Base-by-base conservation (phyloP, 208 protist species). In the Angomonas deanei region DNA sequence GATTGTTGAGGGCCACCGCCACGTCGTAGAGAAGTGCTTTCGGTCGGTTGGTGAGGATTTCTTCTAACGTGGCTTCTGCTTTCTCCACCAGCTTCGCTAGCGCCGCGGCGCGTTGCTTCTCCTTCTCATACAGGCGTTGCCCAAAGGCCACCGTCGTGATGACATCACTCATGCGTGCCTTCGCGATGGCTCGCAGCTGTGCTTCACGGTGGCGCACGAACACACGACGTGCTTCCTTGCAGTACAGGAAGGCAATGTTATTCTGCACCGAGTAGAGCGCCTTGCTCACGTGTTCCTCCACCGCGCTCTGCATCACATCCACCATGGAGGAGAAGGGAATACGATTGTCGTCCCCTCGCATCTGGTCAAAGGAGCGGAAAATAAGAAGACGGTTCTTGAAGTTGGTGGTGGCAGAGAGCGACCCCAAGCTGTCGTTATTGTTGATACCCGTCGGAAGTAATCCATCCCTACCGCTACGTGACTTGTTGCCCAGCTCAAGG, bases 1-100 rank as follows among this genome's bases (percentile, higher is more conserved):
- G 53, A 66, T 83, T 83, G 52, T 83, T 78, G 32, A 79, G 68
- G 28, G 77, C 77, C 21, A 72, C 72, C 4, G 72, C 77, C 64
- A 72, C 72, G 59, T 79, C 72, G 49, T 79, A 70, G 0, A 74
- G 65, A 2, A 73, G 65, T 11, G 78, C 61, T 39, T 82, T 67
- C n/a, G 53, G 48, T 0, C 52, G 46, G 54, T 73, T 61, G 19
- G 60, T 30, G 21, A 82, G 62, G 13, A 82, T 57, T 13, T 65
- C 56, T 6, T 56, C 26, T 17, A 82, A 60, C 46, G 64, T 60
- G 17, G 30, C 50, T 1, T 32, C 42, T 0, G 70, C 76, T 2
- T 77, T 66, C 30, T 23, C 42, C 8, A 82, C 24, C 1, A 72
- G 64, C 2, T 64, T 34, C 15, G 66, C 66, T n/a, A 74, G 56